These are phyloP conservation scores for Fusarium liriodendri DNA, from an alignment of 2,329 filamentous ascomycete genomes.

Conservation along the genomic window DNA sequence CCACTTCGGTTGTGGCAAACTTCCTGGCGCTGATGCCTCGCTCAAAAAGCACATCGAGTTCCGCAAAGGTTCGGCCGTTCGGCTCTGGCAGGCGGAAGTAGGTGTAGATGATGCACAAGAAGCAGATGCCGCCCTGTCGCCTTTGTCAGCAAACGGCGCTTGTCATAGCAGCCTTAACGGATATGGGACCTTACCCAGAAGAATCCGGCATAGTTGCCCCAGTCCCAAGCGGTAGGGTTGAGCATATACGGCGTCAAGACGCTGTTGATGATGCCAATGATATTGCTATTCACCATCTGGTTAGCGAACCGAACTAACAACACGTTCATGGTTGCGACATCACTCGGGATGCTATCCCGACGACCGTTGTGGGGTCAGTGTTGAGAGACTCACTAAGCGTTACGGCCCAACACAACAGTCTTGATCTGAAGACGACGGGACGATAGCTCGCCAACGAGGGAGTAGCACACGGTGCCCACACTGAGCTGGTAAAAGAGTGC, in stretches of 20 bases:
- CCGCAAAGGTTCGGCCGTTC: slow-evolving; percentile 82
- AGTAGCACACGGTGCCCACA: slow-evolving; percentile 91
- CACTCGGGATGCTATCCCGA: neutral
- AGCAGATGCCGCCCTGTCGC: slow-evolving; percentile 75
- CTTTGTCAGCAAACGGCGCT: slow-evolving; percentile 15
- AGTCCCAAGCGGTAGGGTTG: slow-evolving; percentile 88
- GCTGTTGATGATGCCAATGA: slow-evolving; percentile 83
- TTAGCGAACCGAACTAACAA: slow-evolving; percentile 23
- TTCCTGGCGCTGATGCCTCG: slow-evolving; percentile 76
- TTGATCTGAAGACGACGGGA: slow-evolving; percentile 89
- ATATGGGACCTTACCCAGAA: slow-evolving; percentile 73
- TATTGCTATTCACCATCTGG: slow-evolving; percentile 63
- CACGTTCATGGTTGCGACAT: neutral
- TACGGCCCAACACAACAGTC: slow-evolving; percentile 87
- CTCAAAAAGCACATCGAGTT: slow-evolving; percentile 88
- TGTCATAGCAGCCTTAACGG: neutral
- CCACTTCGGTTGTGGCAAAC: slow-evolving; percentile 70
- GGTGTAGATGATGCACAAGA: slow-evolving; percentile 83
- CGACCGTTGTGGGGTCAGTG: neutral
- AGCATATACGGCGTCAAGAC: slow-evolving; percentile 94
- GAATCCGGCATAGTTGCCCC: slow-evolving; percentile 88
- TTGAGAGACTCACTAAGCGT: slow-evolving; percentile 68
- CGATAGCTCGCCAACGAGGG: slow-evolving; percentile 85
- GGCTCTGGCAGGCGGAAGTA: slow-evolving; percentile 74
- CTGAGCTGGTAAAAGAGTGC: slow-evolving; percentile 86